Conservation (phyloP, 2,329 filamentous ascomycete genomes). For the Cordyceps tenuipes region DNA sequence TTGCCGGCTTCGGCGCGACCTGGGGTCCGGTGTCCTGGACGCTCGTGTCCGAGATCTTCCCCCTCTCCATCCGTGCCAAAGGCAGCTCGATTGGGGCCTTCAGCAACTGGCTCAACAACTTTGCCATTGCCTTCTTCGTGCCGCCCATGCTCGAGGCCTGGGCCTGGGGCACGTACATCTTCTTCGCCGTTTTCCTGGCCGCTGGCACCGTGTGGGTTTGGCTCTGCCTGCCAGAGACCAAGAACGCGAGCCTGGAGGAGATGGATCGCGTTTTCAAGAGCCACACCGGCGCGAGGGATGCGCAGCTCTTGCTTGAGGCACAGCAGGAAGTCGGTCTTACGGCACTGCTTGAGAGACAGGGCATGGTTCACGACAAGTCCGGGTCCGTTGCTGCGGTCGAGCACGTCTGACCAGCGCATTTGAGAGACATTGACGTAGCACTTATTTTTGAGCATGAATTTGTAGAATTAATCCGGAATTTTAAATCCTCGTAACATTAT, state of each 20-base stretch:
- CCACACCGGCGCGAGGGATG: constrained; percentile 23
- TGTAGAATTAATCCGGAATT: background rate
- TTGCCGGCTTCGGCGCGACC: constrained; percentile 37
- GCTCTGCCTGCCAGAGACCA: constrained; percentile 46
- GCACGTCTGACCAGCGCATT: background rate
- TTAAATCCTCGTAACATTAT: no score
- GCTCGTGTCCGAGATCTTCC: constrained; percentile 39
- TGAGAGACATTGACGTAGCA: background rate
- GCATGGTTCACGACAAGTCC: constrained; percentile 5
- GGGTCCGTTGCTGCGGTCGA: background rate
- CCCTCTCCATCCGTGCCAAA: constrained; percentile 35
- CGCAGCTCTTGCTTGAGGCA: constrained; percentile 17
- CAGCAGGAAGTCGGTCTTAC: constrained; percentile 19
- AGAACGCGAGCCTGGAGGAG: constrained; percentile 43
- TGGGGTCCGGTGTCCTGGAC: constrained; percentile 41
- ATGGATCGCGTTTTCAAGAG: constrained; percentile 44
- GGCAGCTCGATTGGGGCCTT: constrained; percentile 34
- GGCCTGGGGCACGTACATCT: constrained; percentile 45
- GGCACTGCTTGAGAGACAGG: background rate
- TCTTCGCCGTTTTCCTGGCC: constrained; percentile 44
- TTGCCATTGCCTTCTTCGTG: constrained; percentile 37
- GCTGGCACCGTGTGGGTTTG: constrained; percentile 39
- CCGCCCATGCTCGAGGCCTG: constrained; percentile 30
- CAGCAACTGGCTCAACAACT: constrained; percentile 38
- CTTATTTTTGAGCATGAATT: background rate